Conservation (phyloP, 2,329 filamentous ascomycete species). For the Orbilia ellipsospora region DNA sequence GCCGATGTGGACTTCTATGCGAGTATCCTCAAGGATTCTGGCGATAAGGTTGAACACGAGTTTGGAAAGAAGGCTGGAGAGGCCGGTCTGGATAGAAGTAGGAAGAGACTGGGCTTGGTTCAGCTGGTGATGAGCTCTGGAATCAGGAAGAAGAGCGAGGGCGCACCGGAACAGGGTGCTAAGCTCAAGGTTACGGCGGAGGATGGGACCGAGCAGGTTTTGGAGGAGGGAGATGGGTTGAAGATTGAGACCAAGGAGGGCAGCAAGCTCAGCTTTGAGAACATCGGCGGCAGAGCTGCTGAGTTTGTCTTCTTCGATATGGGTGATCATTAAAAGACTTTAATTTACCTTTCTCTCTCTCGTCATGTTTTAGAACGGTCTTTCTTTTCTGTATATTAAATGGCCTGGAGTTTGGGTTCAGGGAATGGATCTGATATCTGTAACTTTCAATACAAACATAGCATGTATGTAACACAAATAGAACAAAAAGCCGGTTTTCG, state of each 20-base stretch:
- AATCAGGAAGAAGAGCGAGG: slow-evolving; percentile 50
- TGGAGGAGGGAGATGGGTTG: slow-evolving; percentile 50
- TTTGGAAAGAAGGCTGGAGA: slow-evolving; percentile 48
- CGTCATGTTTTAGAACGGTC: no score
- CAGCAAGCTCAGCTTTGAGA: slow-evolving; percentile 53
- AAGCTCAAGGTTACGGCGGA: slow-evolving; percentile 54
- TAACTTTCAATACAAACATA: no score
- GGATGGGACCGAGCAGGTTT: slow-evolving; percentile 47
- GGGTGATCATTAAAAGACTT: slow-evolving; percentile 26
- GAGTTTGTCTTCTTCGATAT: slow-evolving; percentile 56
- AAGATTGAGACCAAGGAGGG: slow-evolving; percentile 50
- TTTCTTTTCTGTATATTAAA: no score
- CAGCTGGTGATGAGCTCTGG: slow-evolving; percentile 54
- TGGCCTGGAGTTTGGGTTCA: no score
- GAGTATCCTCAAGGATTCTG: slow-evolving; percentile 40
- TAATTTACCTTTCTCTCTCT: no score
- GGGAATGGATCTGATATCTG: no score
- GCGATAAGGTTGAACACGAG: slow-evolving; percentile 30
- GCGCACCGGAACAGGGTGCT: slow-evolving; percentile 44
- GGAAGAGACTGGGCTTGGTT: slow-evolving; percentile 48
- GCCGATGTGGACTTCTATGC: slow-evolving; percentile 53
- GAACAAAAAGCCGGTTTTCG: no score
- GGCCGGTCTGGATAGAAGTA: slow-evolving; percentile 21
- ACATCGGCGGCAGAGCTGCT: slow-evolving; percentile 29
- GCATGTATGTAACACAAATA: no score